A percentile compares a stretch with the other conserved stretches of the same genome.
Conservation (phyloP, 2,329 filamentous ascomycete species). For the Venturiaceae sp. region DNA sequence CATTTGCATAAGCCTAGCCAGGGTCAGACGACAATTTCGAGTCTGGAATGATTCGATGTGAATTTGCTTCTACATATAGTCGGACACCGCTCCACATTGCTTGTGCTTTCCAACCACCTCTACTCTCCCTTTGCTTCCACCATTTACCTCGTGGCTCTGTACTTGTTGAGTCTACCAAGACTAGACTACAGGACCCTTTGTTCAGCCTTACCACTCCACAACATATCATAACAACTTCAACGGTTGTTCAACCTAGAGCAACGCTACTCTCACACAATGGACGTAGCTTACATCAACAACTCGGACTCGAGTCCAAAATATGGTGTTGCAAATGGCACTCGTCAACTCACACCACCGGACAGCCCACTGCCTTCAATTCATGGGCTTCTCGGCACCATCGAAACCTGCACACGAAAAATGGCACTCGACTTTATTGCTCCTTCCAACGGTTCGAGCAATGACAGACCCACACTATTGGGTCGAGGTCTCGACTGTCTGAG, state of each 20-base stretch:
- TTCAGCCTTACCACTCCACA: neutral
- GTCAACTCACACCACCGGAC: conserved; percentile 7
- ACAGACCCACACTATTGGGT: neutral
- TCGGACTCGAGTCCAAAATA: neutral
- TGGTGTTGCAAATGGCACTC: neutral
- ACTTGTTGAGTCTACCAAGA: neutral
- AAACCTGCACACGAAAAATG: conserved; percentile 2
- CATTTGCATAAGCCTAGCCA: neutral
- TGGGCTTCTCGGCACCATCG: neutral
- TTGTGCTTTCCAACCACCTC: neutral
- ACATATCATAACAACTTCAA: neutral
- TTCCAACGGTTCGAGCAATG: neutral
- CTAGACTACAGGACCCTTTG: neutral
- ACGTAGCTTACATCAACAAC: neutral
- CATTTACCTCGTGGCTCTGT: neutral
- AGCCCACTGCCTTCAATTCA: conserved; percentile 1
- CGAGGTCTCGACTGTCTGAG: conserved; percentile 4
- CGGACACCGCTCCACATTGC: neutral
- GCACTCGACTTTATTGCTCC: conserved; percentile 9
- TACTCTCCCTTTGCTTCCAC: neutral
- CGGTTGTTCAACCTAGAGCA: neutral
- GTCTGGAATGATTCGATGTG: neutral
- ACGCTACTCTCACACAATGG: neutral
- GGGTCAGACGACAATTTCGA: neutral
- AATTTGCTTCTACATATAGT: neutral